Evolutionary conservation across 2,329 filamentous ascomycete species (phyloP), one percentile per base, ranked within the genome.

Genomic region (Fusarium sororula): DNA sequence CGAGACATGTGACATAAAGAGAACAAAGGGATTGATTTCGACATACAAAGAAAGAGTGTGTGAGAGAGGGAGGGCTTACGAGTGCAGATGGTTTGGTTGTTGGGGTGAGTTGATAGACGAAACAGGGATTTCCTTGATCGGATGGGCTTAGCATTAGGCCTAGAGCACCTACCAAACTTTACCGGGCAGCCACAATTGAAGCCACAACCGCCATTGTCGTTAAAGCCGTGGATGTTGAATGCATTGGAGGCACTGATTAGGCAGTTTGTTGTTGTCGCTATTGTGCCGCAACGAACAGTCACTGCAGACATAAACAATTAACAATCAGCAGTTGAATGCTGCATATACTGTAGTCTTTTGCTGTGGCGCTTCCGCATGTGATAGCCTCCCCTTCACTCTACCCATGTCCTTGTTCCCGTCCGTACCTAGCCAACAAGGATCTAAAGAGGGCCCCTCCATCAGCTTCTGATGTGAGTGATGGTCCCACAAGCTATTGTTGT

Each of bases 361-460:
- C 44, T 70, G 66, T 58, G 53, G 66, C 67, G 53, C 66, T 53
- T 41, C 55, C 37, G 41, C 67, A 72, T 74, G 71, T 73, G 70
- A 74, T 53, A 44, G 58, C n/a, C 41, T 48, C 42, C 42, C n/a
- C 35, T 39, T 35, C 9, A 24, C 24, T 18, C 22, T 24, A 48
- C 44, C 71, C 72, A 42, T 72, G 67, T 61, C 58, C 41, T 55
- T 57, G 66, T 65, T 68, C 71, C 63, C 63, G 58, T 55, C 37
- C 42, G 30, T 50, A n/a, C n/a, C n/a, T n/a, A 58, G 50, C 37
- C 62, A 50, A 62, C 65, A 68, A 51, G 58, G 58, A 64, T 62
- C 57, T 62, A 44, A 53, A 53, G 28, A 50, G 55, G 30, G n/a
- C 55, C 64, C 54, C 65, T 70, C 70, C 37, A 63, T 70, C 51